These are phyloP conservation scores for Colletotrichum tropicale DNA, from an alignment of 2,329 filamentous ascomycete genomes.

Conservation along the genomic window DNA sequence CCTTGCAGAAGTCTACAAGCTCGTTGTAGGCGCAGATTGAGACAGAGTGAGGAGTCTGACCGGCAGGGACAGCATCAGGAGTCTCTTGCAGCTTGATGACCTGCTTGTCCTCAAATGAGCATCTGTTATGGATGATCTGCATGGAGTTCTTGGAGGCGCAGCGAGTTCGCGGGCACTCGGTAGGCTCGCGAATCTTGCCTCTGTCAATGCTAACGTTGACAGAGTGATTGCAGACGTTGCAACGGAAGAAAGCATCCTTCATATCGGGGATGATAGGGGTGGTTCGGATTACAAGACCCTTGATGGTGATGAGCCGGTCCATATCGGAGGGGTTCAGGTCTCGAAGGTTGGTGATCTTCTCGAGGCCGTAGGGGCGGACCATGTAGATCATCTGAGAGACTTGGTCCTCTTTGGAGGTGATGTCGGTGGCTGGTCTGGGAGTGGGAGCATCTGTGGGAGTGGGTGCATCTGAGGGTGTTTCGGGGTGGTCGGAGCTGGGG, in stretches of 20 bases:
- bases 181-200: slow-evolving; percentile 95
- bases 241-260: slow-evolving; percentile 98
- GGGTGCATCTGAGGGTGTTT: slow-evolving; percentile 45
- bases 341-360: slow-evolving; percentile 86
- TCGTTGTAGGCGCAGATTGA: slow-evolving; percentile 97
- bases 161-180: slow-evolving; percentile 80
- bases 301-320: slow-evolving; percentile 93
- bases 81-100: slow-evolving; percentile 99
- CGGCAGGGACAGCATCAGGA: slow-evolving; percentile 90
- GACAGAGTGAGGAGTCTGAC: slow-evolving; percentile 96
- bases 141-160: slow-evolving; percentile 92
- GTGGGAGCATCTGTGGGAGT: slow-evolving; percentile 42
- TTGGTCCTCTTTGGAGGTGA: slow-evolving; percentile 75
- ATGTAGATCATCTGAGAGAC: slow-evolving; percentile 83
- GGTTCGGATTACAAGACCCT: slow-evolving; percentile 93
- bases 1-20: slow-evolving; percentile 96
- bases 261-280: slow-evolving; percentile 98
- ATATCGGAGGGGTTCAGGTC: slow-evolving; percentile 87
- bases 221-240: slow-evolving; percentile 90
- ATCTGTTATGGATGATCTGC: slow-evolving; percentile 97
- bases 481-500: slow-evolving; percentile 78
- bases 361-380: slow-evolving; percentile 87
- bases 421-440: slow-evolving; percentile 46
- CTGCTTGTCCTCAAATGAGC: slow-evolving; percentile 94
- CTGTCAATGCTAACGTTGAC: slow-evolving; percentile 91